phyloP scores from a whole-genome alignment of 805 yeast genomes.

The Metschnikowia vanudenii region DNA sequence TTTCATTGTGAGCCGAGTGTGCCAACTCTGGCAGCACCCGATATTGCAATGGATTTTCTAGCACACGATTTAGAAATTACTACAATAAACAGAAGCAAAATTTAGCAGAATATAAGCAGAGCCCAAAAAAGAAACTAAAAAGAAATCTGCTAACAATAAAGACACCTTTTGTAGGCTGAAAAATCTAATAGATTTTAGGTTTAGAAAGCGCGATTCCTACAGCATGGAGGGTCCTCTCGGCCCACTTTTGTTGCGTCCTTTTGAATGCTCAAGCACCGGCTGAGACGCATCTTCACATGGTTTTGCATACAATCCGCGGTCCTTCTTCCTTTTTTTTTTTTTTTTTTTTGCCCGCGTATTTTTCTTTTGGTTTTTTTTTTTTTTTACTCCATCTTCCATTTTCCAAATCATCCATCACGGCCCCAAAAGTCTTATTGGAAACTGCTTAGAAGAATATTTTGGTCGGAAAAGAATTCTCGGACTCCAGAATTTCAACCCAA shows the following conservation, averaged over 20 bases:
- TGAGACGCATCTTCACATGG: background rate
- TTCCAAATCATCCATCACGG: background rate
- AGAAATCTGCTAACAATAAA: too few relatives aligned
- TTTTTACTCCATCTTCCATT: conserved; percentile 5
- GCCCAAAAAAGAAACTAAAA: too few relatives aligned
- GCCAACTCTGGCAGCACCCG: too few relatives aligned
- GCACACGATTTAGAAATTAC: background rate
- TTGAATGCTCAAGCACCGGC: background rate
- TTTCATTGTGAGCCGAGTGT: too few relatives aligned
- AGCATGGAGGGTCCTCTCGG: too few relatives aligned
- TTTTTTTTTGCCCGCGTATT: conserved; percentile 10
- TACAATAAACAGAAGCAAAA: background rate
- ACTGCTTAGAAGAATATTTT: background rate
- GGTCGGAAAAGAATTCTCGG: too few relatives aligned
- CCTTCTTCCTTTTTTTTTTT: conserved; percentile 9
- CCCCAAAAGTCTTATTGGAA: background rate
- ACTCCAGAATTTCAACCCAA: too few relatives aligned
- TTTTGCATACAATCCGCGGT: conserved; percentile 2
- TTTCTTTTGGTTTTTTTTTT: conserved; percentile 6
- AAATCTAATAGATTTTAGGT: too few relatives aligned
- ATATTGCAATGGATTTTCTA: too few relatives aligned
- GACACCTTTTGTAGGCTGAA: too few relatives aligned
- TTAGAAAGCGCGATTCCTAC: too few relatives aligned
- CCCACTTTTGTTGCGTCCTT: too few relatives aligned
- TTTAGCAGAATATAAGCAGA: background rate